Base-by-base conservation (phyloP, 768 basidiomycete genomes). In the Termitomyces sp. region DNA sequence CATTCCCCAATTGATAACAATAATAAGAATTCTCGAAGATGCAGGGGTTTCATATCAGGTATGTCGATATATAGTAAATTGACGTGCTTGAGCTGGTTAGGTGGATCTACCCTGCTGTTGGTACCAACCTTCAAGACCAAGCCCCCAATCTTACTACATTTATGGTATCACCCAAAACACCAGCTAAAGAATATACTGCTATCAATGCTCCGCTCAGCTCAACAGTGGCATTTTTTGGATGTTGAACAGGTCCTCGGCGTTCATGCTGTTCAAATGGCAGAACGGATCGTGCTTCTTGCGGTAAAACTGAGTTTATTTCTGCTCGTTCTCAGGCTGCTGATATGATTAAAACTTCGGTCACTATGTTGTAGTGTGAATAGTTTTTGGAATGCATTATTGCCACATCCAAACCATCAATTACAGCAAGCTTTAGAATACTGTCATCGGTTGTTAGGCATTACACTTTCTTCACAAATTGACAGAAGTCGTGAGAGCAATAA, bases 81-180 rank as follows among this genome's bases (percentile, higher is more conserved):
- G 6, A 14, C 17, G 32, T 43, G 34, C 34, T 41, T 12, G 19
- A 22, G 12, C 3, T 37, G 12, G 9, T 19, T 17, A 60, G 59
- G 56, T 60, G 17, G 46, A 60, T 17, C 35, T 60, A 15, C 59
- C n/a, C 59, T 21, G 53, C 59, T 26, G 56, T 60, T 9, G 59
- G 59, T 8, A 60, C 59, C 28, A 60, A 60, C 45, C 47, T 60
- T 15, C 59, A 60, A 53, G 59, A 60, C n/a, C 59, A 60, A 35
- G 53, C 56, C 8, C 50, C 55, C 24, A 55, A 55, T 26, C 9
- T 46, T 6, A 38, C 34, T 4, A 14, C 12, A 53, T 45, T 26
- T 53, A 15, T 30, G 6, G 32, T 43, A 43, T n/a, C 30, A 7
- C 35, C n/a, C 8, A 38, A 9, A 28, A 57, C 0, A 40, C 46